phyloP scores from a whole-genome alignment of 1,139 yeast genomes.

The Suhomyces bolitotheri region DNA sequence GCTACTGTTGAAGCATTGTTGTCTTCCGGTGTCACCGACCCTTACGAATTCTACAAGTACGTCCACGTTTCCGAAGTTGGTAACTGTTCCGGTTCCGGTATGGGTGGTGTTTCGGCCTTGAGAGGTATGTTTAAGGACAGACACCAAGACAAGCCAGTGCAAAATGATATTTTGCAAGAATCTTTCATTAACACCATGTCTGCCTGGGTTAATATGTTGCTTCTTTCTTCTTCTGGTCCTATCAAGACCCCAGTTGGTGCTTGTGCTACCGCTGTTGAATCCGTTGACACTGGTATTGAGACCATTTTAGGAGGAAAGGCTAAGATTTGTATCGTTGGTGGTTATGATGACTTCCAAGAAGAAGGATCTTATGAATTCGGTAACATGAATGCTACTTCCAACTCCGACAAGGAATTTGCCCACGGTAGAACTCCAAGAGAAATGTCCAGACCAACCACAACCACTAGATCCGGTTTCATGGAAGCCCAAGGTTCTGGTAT shows the following conservation, averaged over 20 bases:
- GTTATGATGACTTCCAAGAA: slow-evolving; percentile 99
- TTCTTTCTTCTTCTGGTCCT: slow-evolving; percentile 97
- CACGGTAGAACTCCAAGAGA: slow-evolving; percentile 98
- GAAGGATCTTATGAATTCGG: slow-evolving; percentile 98
- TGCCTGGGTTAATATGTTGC: slow-evolving; percentile 98
- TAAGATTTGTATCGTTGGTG: slow-evolving; percentile 95
- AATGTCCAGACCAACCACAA: slow-evolving; percentile 98
- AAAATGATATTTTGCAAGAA: slow-evolving; percentile 94
- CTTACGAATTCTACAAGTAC: slow-evolving; percentile 96
- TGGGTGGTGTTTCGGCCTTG: slow-evolving; percentile 98
- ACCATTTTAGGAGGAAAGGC: slow-evolving; percentile 92
- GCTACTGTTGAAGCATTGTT: slow-evolving; percentile 93
- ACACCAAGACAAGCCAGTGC: slow-evolving; percentile 88
- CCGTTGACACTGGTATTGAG: slow-evolving; percentile 94
- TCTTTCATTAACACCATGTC: slow-evolving; percentile 98
- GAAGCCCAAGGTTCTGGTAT: slow-evolving; percentile 99
- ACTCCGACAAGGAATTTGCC: slow-evolving; percentile 79
- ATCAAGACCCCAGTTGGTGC: slow-evolving; percentile 99
- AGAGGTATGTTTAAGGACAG: slow-evolving; percentile 98
- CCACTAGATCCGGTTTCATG: slow-evolving; percentile 97
- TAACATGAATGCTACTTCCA: slow-evolving; percentile 98
- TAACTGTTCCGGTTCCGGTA: slow-evolving; percentile 99
- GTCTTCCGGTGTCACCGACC: slow-evolving; percentile 94
- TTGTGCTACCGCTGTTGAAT: slow-evolving; percentile 98
- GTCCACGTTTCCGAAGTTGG: slow-evolving; percentile 98